Conservation (phyloP, 2,329 filamentous ascomycete genomes). For the Ophiosphaerella korrae region DNA sequence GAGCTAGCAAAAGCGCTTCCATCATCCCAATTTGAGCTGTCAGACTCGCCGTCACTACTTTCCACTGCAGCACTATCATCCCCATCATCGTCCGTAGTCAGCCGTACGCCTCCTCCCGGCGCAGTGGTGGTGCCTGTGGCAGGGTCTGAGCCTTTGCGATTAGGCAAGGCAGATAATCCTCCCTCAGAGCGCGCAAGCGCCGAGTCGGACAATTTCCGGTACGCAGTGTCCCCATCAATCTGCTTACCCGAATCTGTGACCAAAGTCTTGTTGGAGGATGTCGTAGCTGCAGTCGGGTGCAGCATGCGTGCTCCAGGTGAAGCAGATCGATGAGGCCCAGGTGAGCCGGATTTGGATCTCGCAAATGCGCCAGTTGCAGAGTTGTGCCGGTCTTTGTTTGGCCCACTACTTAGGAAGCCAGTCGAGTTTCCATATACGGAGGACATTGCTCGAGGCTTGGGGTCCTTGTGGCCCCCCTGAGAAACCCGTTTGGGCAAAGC, state of each 20-base stretch:
- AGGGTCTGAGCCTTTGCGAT: conserved; percentile 56
- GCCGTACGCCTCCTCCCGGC: conserved; percentile 58
- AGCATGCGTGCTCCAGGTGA: conserved; percentile 49
- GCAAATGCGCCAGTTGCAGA: conserved; percentile 46
- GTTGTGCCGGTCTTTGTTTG: conserved; percentile 44
- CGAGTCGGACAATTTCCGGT: conserved; percentile 73
- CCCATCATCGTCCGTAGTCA: conserved; percentile 53
- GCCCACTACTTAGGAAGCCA: conserved; percentile 25
- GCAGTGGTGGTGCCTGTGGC: conserved; percentile 49
- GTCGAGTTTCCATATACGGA: conserved; percentile 41
- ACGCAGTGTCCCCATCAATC: conserved; percentile 72
- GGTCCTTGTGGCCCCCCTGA: conserved; percentile 49
- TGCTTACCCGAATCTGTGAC: conserved; percentile 65
- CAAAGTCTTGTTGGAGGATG: conserved; percentile 50
- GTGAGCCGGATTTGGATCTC: conserved; percentile 48
- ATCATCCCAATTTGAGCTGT: conserved; percentile 69
- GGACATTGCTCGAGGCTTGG: conserved; percentile 53
- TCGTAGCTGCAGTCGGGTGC: conserved; percentile 57
- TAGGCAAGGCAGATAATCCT: conserved; percentile 61
- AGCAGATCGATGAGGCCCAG: conserved; percentile 42
- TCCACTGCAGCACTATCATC: conserved; percentile 66
- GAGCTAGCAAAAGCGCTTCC: conserved; percentile 44
- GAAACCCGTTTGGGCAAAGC: conserved; percentile 50
- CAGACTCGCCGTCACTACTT: conserved; percentile 67
- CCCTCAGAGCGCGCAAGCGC: conserved; percentile 69